These are phyloP conservation scores for Talaromyces trachyspermus DNA, from an alignment of 495 filamentous ascomycete species.

Conservation along the genomic window DNA sequence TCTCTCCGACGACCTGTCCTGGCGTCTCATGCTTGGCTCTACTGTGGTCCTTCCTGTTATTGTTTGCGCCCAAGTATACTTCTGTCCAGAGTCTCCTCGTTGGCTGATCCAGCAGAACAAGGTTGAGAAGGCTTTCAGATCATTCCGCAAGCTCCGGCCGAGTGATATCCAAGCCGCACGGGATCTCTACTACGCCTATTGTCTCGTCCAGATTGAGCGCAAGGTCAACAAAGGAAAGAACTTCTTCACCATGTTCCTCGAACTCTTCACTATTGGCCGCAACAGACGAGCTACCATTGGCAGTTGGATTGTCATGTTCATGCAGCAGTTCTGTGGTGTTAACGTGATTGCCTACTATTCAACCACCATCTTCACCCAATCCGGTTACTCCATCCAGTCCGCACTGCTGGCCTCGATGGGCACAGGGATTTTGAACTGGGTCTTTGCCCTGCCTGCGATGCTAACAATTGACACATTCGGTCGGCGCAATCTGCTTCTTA, in stretches of 20 bases:
- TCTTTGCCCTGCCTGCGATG: slow-evolving; percentile 60
- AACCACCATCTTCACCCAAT: slow-evolving; percentile 47
- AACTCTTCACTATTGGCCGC: slow-evolving; percentile 48
- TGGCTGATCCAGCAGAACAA: slow-evolving; percentile 55
- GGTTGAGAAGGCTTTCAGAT: slow-evolving; percentile 34
- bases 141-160: slow-evolving; percentile 36
- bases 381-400: slow-evolving; percentile 35
- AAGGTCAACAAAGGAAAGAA: slow-evolving; percentile 37
- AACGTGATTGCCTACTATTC: slow-evolving; percentile 50
- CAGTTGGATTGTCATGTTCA: slow-evolving; percentile 44
- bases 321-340: slow-evolving; percentile 47
- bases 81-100: slow-evolving; percentile 61
- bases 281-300: slow-evolving; percentile 48
- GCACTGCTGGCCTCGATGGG: slow-evolving; percentile 53
- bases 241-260: slow-evolving; percentile 41
- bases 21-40: slow-evolving; percentile 44
- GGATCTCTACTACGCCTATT: slow-evolving; percentile 48
- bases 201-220: slow-evolving; percentile 37
- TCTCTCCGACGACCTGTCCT: slow-evolving; percentile 28
- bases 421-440: slow-evolving; percentile 57
- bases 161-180: slow-evolving; percentile 43
- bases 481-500: slow-evolving; percentile 53
- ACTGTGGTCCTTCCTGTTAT: slow-evolving; percentile 33
- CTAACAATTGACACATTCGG: slow-evolving; percentile 63
- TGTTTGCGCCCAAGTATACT: slow-evolving; percentile 46